These are phyloP conservation scores for Populus ilicifolia DNA, from an alignment of 345 rosid species.

Conservation along the genomic window DNA sequence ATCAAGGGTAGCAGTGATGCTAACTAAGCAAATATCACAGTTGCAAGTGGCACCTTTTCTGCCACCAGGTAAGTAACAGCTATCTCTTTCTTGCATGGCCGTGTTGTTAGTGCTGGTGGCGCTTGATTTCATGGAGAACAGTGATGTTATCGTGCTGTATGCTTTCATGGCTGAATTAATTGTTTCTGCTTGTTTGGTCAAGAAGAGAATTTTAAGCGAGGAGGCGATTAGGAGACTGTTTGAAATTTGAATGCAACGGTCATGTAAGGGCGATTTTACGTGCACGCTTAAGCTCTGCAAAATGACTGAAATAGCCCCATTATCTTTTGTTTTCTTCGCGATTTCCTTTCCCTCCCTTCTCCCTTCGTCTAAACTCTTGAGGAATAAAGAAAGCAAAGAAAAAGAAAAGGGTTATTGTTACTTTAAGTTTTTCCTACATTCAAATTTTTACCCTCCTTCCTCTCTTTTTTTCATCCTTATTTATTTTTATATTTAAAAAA, in stretches of 20 bases:
- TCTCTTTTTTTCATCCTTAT: too few species aligned
- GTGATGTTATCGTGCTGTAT: slow-evolving; percentile 3
- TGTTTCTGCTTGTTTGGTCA: not conserved
- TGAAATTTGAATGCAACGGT: slow-evolving; percentile 59
- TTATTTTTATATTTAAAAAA: too few species aligned
- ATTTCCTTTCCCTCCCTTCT: too few species aligned
- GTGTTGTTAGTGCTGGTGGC: slow-evolving; percentile 7
- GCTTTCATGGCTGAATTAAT: slow-evolving; percentile 35
- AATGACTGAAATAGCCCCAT: not conserved
- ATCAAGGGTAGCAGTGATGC: slow-evolving; percentile 85
- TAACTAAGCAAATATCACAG: slow-evolving; percentile 75
- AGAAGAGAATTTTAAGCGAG: not conserved
- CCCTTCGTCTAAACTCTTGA: too few species aligned
- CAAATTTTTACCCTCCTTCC: too few species aligned
- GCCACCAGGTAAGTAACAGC: slow-evolving; percentile 83
- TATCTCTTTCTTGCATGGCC: slow-evolving; percentile 46
- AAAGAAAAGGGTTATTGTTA: too few species aligned
- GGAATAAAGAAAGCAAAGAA: too few species aligned
- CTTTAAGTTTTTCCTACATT: too few species aligned
- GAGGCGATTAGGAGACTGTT: not conserved
- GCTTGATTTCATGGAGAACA: slow-evolving; percentile 37
- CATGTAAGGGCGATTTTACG: not conserved
- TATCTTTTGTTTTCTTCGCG: not conserved
- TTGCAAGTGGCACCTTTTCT: slow-evolving; percentile 77
- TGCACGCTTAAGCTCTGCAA: not conserved